Base-by-base conservation (phyloP, 257 asterid species). In the Rehmannia glutinosa region DNA sequence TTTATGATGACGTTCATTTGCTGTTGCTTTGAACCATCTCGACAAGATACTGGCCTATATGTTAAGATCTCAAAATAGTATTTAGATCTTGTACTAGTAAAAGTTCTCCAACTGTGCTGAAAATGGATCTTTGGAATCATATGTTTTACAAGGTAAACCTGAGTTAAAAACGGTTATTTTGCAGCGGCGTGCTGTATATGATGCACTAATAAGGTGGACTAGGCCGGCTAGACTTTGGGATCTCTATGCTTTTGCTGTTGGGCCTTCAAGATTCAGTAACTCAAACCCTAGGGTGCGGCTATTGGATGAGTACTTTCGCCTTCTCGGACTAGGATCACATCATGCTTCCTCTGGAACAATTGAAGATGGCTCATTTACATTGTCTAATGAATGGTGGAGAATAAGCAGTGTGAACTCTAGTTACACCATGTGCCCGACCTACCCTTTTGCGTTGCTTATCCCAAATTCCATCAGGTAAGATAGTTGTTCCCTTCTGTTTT, bases 401-500 rank as follows among this genome's bases (percentile, higher is more conserved):
- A 88, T 93, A 72, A 93, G 94, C 82, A 75, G 73, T 52, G 81
- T 85, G 72, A 93, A 93, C 72, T 81, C 81, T 49, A 82, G 76
- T 72, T 90, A 93, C 69, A 68, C 90, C 42, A 70, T 90, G 87
- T 85, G 86, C 75, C 76, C 91, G 9, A 93, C 99, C 70, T 93
- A 93, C 83, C 97, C 99, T 43, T 93, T 90, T 85, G 99, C 96
- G 1, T 75, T 93, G 90, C 96, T 93, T 61, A 69, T 91, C 75
- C 99, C 99, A 36, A 90, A 81, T 58, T 86, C 88, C 79, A 78
- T 88, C 46, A 81, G 99, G 99, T 85, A 60, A 77, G 77, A 62
- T 67, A 53, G 69, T 13, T 74, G 53, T 7, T 47, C 8, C 5
- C 42, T 21, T 42, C 16, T 68, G 38, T 32, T 63, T 64, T 64